Conservation (phyloP, 169 alveolate species). For the Eimeria brunetti region DNA sequence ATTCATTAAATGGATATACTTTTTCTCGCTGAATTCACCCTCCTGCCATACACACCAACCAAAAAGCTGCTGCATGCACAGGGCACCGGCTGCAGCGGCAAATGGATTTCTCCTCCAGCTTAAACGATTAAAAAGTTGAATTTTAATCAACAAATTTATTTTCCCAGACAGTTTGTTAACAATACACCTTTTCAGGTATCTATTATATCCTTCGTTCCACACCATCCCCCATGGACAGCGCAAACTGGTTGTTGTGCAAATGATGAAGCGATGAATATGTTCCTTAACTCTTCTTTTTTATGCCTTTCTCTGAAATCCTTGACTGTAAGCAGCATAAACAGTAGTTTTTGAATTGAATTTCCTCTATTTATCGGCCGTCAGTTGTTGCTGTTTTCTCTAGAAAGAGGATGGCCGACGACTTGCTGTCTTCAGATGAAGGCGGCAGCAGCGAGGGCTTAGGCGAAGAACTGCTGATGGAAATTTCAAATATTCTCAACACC, state of each 20-base stretch:
- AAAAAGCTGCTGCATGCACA: neutral
- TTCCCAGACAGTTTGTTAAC: neutral
- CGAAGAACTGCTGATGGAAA: conserved; percentile 85
- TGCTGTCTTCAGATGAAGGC: neutral
- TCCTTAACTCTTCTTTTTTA: no score
- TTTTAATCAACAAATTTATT: no score
- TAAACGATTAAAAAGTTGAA: neutral
- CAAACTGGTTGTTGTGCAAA: no score
- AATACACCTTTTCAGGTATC: no score
- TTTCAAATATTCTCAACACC: conserved; percentile 87
- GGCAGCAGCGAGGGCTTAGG: neutral
- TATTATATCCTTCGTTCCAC: no score
- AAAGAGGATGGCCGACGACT: neutral
- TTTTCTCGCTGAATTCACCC: neutral
- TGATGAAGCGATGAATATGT: no score
- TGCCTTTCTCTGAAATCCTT: no score
- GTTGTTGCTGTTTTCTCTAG: neutral
- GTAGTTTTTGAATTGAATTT: no score
- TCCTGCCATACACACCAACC: neutral
- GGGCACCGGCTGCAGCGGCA: neutral
- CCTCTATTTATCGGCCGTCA: neutral
- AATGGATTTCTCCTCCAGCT: neutral
- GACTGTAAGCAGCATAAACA: no score
- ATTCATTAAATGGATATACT: neutral
- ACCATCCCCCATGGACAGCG: no score